These are phyloP conservation scores for Aspergillus carbonarius DNA, from an alignment of 2,329 filamentous ascomycete genomes.

Conservation along the genomic window DNA sequence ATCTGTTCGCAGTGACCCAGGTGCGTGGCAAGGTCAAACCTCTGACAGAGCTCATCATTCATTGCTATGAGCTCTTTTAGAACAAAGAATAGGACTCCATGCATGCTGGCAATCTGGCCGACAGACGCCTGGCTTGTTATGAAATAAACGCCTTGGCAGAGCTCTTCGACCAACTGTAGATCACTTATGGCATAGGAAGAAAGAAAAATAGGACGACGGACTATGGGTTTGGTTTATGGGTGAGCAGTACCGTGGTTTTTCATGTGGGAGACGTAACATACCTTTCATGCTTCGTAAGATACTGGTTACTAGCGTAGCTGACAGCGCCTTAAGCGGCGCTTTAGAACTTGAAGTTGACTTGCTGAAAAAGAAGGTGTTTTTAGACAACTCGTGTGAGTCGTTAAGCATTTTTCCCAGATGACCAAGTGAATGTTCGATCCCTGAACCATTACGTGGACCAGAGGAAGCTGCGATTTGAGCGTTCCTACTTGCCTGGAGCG, in stretches of 20 bases:
- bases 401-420: neutral
- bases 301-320: neutral
- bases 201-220: slow-evolving; percentile 4
- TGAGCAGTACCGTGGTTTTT: neutral
- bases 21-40: neutral
- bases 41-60: neutral
- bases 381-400: neutral
- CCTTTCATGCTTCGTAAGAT: neutral
- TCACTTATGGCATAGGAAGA: slow-evolving; percentile 5
- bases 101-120: neutral
- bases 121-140: neutral
- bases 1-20: neutral
- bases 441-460: neutral
- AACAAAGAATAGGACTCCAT: slow-evolving; percentile 6
- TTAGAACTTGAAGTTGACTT: neutral
- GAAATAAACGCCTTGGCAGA: neutral
- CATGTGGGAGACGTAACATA: neutral
- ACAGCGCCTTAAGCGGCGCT: neutral
- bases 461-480: slow-evolving; percentile 1
- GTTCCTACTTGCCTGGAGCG: neutral
- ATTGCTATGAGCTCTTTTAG: slow-evolving; percentile 3
- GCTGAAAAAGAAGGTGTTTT: neutral
- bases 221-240: neutral
- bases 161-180: neutral
- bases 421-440: neutral